phyloP scores from a whole-genome alignment of 31 red algal species.

The Endocladia muricata region DNA sequence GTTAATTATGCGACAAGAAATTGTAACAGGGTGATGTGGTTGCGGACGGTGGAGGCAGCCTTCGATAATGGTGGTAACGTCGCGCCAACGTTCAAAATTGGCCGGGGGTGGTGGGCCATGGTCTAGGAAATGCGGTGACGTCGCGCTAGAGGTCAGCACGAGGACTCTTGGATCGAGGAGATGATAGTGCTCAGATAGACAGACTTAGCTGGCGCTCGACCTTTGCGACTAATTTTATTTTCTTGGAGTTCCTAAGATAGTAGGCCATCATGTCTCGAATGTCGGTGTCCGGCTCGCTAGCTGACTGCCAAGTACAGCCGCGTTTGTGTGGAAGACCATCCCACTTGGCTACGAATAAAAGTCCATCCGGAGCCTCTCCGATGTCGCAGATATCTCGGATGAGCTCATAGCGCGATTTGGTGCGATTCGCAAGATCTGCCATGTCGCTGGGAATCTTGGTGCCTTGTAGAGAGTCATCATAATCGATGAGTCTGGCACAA shows the following conservation, averaged over 20 bases:
- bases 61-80: no score
- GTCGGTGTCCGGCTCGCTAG: background rate
- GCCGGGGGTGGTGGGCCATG: no score
- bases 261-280: background rate
- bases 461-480: background rate
- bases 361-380: constrained; percentile 13
- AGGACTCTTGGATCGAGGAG: no score
- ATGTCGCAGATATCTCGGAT: background rate
- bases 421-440: background rate
- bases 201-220: background rate
- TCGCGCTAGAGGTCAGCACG: no score
- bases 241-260: background rate
- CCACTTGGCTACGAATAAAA: background rate
- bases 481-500: background rate
- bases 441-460: background rate
- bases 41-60: no score
- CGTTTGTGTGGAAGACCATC: background rate
- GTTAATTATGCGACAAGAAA: no score
- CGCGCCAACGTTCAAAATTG: no score
- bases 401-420: constrained; percentile 8
- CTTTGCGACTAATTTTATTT: background rate
- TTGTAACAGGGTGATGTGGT: no score
- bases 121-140: no score
- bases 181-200: no score
- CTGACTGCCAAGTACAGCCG: background rate